Evolutionary conservation across 2,329 filamentous ascomycete species (phyloP), one percentile per base, ranked within the genome.

Genomic region (Dactylellina haptotyla): DNA sequence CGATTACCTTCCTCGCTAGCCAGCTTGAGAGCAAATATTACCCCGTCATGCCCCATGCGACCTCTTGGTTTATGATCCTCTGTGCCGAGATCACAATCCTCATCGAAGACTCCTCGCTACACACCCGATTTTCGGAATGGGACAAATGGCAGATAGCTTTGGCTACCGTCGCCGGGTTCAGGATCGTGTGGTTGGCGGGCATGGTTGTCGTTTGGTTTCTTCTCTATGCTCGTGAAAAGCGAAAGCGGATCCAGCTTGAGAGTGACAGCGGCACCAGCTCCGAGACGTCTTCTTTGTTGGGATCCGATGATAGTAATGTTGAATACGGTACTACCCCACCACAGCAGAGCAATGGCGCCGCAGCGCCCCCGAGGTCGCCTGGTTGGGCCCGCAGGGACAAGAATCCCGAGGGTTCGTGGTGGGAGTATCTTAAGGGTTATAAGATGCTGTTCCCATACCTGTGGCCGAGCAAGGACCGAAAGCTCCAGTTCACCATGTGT

Each of bases 391-490:
- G 93, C 1, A 90, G 90, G 37, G 94, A 92, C 92, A 6, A 93
- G 92, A 1, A 90, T 91, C 77, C 92, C 91, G 77, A 95, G 89
- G 76, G 77, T 48, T 77, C 76, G 58, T 99, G 95, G 95, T 96
- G 91, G 88, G 93, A 98, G 79, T 99, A 99, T 80, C 84, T 97
- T 73, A 89, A 90, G 75, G 93, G 94, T 48, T 99, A 98, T 81
- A 91, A 90, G 10, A 84, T 97, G 57, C 97, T 99, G 82, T 96
- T 98, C 80, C 94, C 93, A 0, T 99, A 98, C 79, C 87, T 98
- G 69, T 99, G 95, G 95, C 95, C 95, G 0, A 90, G 89, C 78
- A 94, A 94, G 79, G 89, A 92, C 56, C 82, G 85, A 37, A 86
- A 84, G 75, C 84, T 99, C 63, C 90, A 97, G 82, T 76, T 92